Base-by-base conservation (phyloP, 164 flowering plant genomes). In the Kingdonia uniflora region DNA sequence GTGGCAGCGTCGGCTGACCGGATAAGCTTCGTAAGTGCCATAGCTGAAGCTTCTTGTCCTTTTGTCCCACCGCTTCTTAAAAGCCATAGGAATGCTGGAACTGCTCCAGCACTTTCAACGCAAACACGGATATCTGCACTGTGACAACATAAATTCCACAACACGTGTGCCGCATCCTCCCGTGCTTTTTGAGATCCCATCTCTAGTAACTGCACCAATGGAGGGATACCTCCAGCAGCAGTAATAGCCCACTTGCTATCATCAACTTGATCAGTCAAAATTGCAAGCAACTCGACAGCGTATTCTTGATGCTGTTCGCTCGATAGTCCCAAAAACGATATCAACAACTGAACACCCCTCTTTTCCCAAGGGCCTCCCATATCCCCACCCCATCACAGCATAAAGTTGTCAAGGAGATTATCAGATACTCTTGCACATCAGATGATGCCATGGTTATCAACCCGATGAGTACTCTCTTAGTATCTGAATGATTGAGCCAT, bases 161-260 rank as follows among this genome's bases (percentile, higher is more conserved):
- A 56, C 47, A 85, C 72, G 70, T 71, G 77, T 7, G 87, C 80
- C 11, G 95, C 82, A 69, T 77, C 90, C 64, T 81, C 92, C 61
- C 68, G 77, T 42, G 95, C 92, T 62, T 82, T 82, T 47, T 75
- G 78, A 45, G 97, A 89, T 47, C 97, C 97, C 22, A 70, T 64
- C 62, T 81, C 89, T 56, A 89, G 29, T 51, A 85, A 64, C 71
- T 85, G 97, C 48, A 89, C 95, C 44, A 89, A 62, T 7, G 85
- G 97, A 51, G 97, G 97, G 62, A 89, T 89, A 15, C 97, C 95
- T 43, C 97, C 97, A 29, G 97, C 95, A 25, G 97, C 97, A 52
- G 97, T 89, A n/a, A 89, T 84, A 5, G 97, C 97, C 97, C 97
- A 89, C 71, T 85, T 89, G 72, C 92, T 85, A 58, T 89, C 97